Evolutionary conservation across 305 asterid species (phyloP).

Genomic region (Stenogyne calaminthoides): DNA sequence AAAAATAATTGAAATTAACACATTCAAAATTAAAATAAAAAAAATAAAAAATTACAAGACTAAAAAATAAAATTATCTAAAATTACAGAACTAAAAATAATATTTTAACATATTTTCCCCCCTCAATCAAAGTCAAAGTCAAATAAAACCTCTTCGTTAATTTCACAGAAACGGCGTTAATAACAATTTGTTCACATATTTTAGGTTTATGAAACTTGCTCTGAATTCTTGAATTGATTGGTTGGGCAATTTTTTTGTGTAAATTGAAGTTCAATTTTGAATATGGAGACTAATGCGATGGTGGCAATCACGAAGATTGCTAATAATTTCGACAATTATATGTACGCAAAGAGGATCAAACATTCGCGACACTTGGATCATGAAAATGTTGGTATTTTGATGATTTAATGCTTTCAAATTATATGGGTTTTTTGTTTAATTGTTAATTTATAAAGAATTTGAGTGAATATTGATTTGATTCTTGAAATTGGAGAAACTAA

Average conservation of each 20-base stretch:
- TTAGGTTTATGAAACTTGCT: background rate
- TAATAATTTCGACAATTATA: conserved; percentile 78
- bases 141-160: too few relatives aligned
- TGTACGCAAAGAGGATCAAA: conserved; percentile 77
- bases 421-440: background rate
- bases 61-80: too few relatives aligned
- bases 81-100: too few relatives aligned
- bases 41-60: too few relatives aligned
- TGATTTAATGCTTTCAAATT: background rate
- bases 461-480: too few relatives aligned
- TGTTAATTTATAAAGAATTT: background rate
- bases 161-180: background rate
- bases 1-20: too few relatives aligned
- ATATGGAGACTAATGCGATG: conserved; percentile 82
- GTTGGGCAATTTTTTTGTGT: background rate
- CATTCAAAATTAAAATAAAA: too few relatives aligned
- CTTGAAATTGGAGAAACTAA: background rate
- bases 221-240: background rate
- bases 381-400: conserved; percentile 52
- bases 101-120: too few relatives aligned
- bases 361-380: conserved; percentile 70
- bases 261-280: conserved; percentile 62
- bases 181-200: background rate
- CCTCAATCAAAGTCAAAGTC: too few relatives aligned
- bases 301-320: conserved; percentile 92